Base-by-base conservation (phyloP, 768 basidiomycete genomes). In the Boletus rubropictus region DNA sequence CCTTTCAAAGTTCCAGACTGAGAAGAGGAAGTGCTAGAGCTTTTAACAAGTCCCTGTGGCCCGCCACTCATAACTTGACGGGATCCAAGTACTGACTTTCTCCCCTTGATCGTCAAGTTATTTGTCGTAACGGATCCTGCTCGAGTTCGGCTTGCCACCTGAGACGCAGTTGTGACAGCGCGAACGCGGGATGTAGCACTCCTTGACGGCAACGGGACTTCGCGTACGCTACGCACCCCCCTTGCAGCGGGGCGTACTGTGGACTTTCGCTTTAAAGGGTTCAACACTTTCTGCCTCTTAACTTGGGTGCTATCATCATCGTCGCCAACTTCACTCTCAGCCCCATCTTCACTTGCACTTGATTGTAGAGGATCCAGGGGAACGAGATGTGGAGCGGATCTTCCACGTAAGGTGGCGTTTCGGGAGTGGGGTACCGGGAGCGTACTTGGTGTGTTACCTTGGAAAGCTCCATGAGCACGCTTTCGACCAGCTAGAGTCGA, bases 401-500 rank as follows among this genome's bases (percentile, higher is more conserved):
- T 55, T 46, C 58, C 66, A 44, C 64, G 58, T 24, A 66, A 46
- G 14, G 65, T 68, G 42, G 62, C 53, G 31, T 57, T 52, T 43
- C 48, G 53, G 15, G 50, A 52, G 22, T 56, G 51, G 18, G 62
- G 24, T 18, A 17, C 18, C 3, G 35, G 38, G n/a, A 44, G 10
- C 5, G 38, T n/a, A 27, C 29, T 47, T 14, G 32, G 28, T 27
- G 25, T 34, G 10, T 46, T 53, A 32, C 39, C 40, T 44, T 47
- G 51, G 31, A 42, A 46, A 8, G 38, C 25, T 3, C 50, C 47
- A 38, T 49, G 62, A 11, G 70, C 57, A 11, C 75, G 70, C 48
- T 77, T 77, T 53, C 62, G 71, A 29, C 75, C 72, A 42, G 71
- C 66, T 28, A 52, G 48, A 40, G 73, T 69, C 4, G 66, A 67